Percentiles rank a stretch among this genome's conserved stretches.
Conservation (phyloP, 345 rosid genomes). For the Abelmoschus esculentus region DNA sequence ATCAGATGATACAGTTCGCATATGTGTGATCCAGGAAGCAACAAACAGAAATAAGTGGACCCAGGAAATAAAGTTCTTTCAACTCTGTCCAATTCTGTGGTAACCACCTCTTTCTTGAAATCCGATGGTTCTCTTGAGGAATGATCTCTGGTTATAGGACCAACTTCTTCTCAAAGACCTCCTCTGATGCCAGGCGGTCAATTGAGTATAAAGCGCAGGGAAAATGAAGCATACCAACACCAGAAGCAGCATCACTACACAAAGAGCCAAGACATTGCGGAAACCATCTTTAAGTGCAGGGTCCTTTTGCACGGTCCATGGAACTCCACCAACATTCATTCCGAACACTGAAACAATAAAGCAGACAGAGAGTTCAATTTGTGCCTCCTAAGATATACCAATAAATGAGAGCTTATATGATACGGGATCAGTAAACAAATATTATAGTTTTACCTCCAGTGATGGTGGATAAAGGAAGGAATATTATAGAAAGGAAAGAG, state of each 20-base stretch:
- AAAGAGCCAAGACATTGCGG: constrained; percentile 74
- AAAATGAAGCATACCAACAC: constrained; percentile 65
- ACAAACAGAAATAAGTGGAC: not conserved
- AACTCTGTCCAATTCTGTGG: constrained; percentile 47
- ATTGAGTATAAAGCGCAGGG: constrained; percentile 43
- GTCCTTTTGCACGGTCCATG: constrained; percentile 78
- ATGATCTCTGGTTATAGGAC: constrained; percentile 68
- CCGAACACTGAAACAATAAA: constrained; percentile 70
- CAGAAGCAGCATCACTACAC: constrained; percentile 45
- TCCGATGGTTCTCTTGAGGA: constrained; percentile 43
- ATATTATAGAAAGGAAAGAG: constrained; percentile 85
- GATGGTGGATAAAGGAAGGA: constrained; percentile 85
- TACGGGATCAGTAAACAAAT: not conserved
- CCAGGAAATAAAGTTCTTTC: not conserved
- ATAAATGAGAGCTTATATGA: not conserved
- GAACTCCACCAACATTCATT: constrained; percentile 99
- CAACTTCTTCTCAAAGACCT: constrained; percentile 54
- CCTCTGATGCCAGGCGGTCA: constrained; percentile 50
- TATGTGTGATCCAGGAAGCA: not conserved
- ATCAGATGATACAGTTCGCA: not conserved
- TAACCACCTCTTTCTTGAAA: constrained; percentile 58
- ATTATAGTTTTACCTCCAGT: constrained; percentile 64
- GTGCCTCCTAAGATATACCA: not conserved
- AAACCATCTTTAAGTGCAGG: constrained; percentile 64
- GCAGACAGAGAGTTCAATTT: not conserved